These are phyloP conservation scores for Ustilago tritici DNA, from an alignment of 1,284 basidiomycete species.

Conservation along the genomic window DNA sequence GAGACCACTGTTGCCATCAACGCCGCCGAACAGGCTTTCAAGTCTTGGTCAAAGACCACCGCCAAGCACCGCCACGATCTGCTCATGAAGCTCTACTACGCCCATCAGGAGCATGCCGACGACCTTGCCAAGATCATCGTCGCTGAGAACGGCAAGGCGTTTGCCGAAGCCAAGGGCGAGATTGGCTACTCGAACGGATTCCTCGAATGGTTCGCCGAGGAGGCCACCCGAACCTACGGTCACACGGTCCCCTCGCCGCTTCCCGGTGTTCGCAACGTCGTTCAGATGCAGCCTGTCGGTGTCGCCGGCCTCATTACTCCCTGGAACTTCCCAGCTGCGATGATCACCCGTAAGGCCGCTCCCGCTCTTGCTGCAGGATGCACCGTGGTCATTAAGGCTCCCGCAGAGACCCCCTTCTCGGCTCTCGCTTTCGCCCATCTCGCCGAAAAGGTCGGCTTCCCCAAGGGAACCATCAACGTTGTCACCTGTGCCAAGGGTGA, in stretches of 20 bases:
- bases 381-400: conserved; percentile 93
- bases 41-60: conserved; percentile 63
- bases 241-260: conserved; percentile 86
- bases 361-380: conserved; percentile 93
- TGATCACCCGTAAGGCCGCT: conserved; percentile 85
- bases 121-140: conserved; percentile 68
- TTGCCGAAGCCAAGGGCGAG: conserved; percentile 67
- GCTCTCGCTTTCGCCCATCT: conserved; percentile 88
- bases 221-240: conserved; percentile 71
- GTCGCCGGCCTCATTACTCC: conserved; percentile 71
- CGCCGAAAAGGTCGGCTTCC: conserved; percentile 86
- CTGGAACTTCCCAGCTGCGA: conserved; percentile 68
- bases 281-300: conserved; percentile 89
- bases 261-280: conserved; percentile 81
- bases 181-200: conserved; percentile 66
- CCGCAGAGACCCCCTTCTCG: conserved; percentile 94
- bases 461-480: conserved; percentile 94
- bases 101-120: conserved; percentile 57
- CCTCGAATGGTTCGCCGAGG: conserved; percentile 67
- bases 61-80: conserved; percentile 65
- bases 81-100: conserved; percentile 61
- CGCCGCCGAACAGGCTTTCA: conserved; percentile 60
- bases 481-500: conserved; percentile 82
- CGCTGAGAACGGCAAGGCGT: conserved; percentile 67
- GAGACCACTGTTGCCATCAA: conserved; percentile 64